phyloP scores from a whole-genome alignment of 2,329 filamentous ascomycete genomes.

The Pseudogymnoascus sp. region DNA sequence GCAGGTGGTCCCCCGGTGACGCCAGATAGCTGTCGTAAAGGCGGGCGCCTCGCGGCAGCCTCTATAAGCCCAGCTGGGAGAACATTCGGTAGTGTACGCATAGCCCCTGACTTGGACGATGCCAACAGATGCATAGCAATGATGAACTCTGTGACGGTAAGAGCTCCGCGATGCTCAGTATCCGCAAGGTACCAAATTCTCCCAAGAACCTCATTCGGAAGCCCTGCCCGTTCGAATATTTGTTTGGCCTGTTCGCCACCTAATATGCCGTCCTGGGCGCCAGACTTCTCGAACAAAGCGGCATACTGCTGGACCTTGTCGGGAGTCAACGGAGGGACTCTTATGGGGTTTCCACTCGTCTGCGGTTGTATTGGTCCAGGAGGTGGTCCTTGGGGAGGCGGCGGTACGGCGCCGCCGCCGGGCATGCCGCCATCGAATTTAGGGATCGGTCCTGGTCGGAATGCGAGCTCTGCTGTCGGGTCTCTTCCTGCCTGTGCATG shows the following conservation, averaged over 20 bases:
- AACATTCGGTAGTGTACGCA: slow-evolving; percentile 69
- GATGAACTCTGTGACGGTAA: slow-evolving; percentile 86
- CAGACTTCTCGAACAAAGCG: slow-evolving; percentile 82
- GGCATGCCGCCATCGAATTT: slow-evolving; percentile 66
- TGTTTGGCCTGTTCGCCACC: slow-evolving; percentile 80
- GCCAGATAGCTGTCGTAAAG: slow-evolving; percentile 32
- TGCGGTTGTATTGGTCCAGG: slow-evolving; percentile 42
- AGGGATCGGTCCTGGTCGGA: slow-evolving; percentile 80
- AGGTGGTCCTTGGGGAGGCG: slow-evolving; percentile 38
- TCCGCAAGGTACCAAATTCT: slow-evolving; percentile 94
- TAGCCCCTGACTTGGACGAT: slow-evolving; percentile 74
- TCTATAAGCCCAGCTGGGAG: slow-evolving; percentile 84
- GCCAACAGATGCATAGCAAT: slow-evolving; percentile 97
- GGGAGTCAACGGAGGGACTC: slow-evolving; percentile 78
- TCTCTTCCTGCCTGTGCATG: slow-evolving; percentile 85
- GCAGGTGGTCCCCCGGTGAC: slow-evolving; percentile 32
- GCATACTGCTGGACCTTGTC: slow-evolving; percentile 88
- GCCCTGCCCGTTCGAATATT: slow-evolving; percentile 87
- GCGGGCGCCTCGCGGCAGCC: slow-evolving; percentile 65
- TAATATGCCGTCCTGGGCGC: slow-evolving; percentile 65
- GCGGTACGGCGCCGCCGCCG: slow-evolving; percentile 32
- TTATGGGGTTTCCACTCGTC: slow-evolving; percentile 59
- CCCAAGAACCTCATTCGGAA: slow-evolving; percentile 86
- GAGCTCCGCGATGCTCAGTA: slow-evolving; percentile 79
- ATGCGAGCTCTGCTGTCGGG: slow-evolving; percentile 70